Evolutionary conservation across 441 rosid species (phyloP), one percentile per base, ranked within the genome.

Genomic region (Rhodomyrtus psidioides): DNA sequence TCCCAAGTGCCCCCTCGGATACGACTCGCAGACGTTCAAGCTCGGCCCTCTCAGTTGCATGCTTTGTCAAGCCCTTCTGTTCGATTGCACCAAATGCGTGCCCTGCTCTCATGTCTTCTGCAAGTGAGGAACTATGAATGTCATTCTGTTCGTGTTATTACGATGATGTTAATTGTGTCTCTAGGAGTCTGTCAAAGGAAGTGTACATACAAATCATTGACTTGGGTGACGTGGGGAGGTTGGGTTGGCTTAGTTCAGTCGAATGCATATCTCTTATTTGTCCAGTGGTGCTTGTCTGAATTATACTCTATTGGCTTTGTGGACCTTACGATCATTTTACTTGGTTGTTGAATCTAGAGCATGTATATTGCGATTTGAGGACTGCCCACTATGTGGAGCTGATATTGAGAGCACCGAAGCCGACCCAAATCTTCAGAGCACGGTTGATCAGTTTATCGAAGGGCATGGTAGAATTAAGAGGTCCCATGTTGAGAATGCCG

Each of bases 391-490:
- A 26, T 97, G 99, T 54, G 99, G 99, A 84, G 98, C 99, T 92
- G 99, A 97, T 87, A 94, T 97, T 16, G 98, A 95, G 90, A 92
- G 93, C 91, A 88, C 90, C 79, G 98, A 95, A 90, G 88, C 95
- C 76, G 99, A 98, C 86, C 87, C 87, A 9, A 89, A 91, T 88
- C 97, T 96, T 83, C 99, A 98, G 92, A 90, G 89, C 85, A 86
- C 89, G 83, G 99, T 97, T 75, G 99, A 97, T 89, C 95, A 90
- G 34, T 96, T 97, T 88, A 95, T 97, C 24, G 96, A 97, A 82
- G 99, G 99, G 27, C 99, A 97, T 92, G 99, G 98, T 84, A 90
- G 99, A 90, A 97, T 95, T 88, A 97, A 95, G 91, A 93, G 99
- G 92, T 87, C 96, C 85, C 90, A 88, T 65, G 89, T 91, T 81